phyloP scores from a whole-genome alignment of 805 yeast species.

The Saccharomycopsis sp. region DNA sequence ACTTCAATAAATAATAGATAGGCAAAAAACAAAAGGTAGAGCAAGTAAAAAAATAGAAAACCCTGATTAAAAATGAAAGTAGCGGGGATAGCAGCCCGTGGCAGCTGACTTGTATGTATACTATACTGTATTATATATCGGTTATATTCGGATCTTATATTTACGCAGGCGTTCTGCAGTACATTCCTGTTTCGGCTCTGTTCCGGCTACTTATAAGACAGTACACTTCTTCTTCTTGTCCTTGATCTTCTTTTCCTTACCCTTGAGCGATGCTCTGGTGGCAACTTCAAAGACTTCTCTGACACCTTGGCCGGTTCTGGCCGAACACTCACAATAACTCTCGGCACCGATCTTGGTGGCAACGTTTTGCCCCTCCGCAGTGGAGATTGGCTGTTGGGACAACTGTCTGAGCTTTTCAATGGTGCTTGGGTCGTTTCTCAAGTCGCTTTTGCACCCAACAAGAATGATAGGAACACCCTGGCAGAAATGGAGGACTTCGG shows the following conservation, averaged over 20 bases:
- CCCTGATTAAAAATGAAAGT: background rate
- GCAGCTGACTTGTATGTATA: background rate
- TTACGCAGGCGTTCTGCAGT: too few relatives aligned
- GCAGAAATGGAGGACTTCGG: constrained; percentile 90
- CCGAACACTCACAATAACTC: constrained; percentile 86
- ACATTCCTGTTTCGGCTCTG: too few relatives aligned
- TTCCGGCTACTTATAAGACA: constrained; percentile 48
- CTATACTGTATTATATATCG: background rate
- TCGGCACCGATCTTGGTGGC: constrained; percentile 87
- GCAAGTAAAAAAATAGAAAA: background rate
- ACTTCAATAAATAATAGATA: background rate
- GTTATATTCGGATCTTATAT: background rate
- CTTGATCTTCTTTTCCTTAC: constrained; percentile 36
- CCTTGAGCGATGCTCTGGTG: constrained; percentile 79
- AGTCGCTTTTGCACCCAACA: constrained; percentile 88
- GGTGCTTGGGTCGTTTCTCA: constrained; percentile 75
- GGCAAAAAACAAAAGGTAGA: background rate
- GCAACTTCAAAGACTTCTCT: constrained; percentile 91
- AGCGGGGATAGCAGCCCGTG: background rate
- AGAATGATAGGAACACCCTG: constrained; percentile 88
- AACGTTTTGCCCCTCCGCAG: constrained; percentile 78
- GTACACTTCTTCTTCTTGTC: constrained; percentile 66
- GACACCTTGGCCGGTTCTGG: constrained; percentile 85
- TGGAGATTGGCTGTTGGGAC: constrained; percentile 73
- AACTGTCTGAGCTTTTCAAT: constrained; percentile 67